Evolutionary conservation across 495 filamentous ascomycete genomes (phyloP), one percentile per base, ranked within the genome.

Genomic region (Diplogelasinospora grovesii): DNA sequence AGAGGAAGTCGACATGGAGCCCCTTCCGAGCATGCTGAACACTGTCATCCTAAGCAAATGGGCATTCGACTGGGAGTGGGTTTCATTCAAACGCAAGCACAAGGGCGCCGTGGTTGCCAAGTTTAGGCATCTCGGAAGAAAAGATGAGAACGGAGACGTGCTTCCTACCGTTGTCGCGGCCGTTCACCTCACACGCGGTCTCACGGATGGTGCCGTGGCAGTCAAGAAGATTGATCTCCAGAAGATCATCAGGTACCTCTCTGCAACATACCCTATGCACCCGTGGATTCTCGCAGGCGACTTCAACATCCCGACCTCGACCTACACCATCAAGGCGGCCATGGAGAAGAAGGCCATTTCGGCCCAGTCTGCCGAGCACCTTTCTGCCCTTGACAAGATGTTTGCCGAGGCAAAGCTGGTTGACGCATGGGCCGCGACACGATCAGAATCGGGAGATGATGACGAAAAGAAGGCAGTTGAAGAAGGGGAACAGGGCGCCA

Each of bases 211-310:
- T 3, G 65, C 74, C 7, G 60, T 79, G 11, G 59, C 61, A 0
- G 57, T 67, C 10, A 79, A 77, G 48, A 66, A 64, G 37, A 27
- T 42, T 1, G 73, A 80, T 36, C 47, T 78, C 22, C 54, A 61
- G 31, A 57, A 53, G 23, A 20, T 78, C 9, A 45, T 70, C 8
- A 41, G 39, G n/a, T 60, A 75, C 45, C 41, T 79, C 9, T 49
- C 48, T 1, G 28, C 33, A 1, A 28, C 28, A 3, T 65, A 73
- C 31, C 37, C 53, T 18, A 21, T 35, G 1, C 61, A 66, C 41
- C 56, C 65, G 15, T 76, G 66, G 62, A 62, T 79, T 27, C 39
- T 80, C 21, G 75, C 69, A 2, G 77, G 77, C 1, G 77, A 79
- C 49, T 76, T 78, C 54, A 79, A 79, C 40, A 50, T 79, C 13